These are phyloP conservation scores for Antrodiella citrinella DNA, from an alignment of 768 basidiomycete genomes.

Conservation along the genomic window DNA sequence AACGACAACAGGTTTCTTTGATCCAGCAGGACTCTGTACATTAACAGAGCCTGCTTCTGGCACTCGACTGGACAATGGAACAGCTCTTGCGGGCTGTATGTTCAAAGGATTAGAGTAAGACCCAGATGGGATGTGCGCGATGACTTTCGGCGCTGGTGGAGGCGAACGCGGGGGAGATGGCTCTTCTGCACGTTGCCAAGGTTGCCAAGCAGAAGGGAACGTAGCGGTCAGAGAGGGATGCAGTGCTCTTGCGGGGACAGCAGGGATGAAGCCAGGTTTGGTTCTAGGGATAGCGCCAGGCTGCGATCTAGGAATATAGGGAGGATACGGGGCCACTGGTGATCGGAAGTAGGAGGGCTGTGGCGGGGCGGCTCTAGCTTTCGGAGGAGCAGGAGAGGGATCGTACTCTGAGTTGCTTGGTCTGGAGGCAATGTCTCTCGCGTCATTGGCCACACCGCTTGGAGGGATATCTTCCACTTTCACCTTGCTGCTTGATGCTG, in stretches of 20 bases:
- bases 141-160: conserved; percentile 20
- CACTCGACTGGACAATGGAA: too few species aligned
- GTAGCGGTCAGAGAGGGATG: background rate
- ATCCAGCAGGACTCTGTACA: too few species aligned
- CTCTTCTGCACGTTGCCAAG: background rate
- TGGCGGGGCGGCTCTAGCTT: too few species aligned
- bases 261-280: background rate
- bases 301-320: too few species aligned
- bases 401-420: too few species aligned
- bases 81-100: conserved; percentile 38
- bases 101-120: conserved; percentile 45
- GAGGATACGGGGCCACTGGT: background rate
- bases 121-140: conserved; percentile 33
- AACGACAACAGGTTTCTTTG: conserved; percentile 36
- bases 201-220: background rate
- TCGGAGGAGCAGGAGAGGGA: too few species aligned
- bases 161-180: conserved; percentile 5
- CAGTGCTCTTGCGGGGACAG: background rate
- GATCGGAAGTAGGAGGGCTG: too few species aligned
- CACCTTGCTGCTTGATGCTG: conserved; percentile 29
- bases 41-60: too few species aligned
- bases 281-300: conserved; percentile 1
- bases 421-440: too few species aligned
- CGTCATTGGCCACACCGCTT: background rate
- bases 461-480: conserved; percentile 9